Percentiles rank a stretch among this genome's conserved stretches.
These are phyloP conservation scores for Ophiostoma sp. DNA, from an alignment of 2,329 filamentous ascomycete species.

Conservation along the genomic window DNA sequence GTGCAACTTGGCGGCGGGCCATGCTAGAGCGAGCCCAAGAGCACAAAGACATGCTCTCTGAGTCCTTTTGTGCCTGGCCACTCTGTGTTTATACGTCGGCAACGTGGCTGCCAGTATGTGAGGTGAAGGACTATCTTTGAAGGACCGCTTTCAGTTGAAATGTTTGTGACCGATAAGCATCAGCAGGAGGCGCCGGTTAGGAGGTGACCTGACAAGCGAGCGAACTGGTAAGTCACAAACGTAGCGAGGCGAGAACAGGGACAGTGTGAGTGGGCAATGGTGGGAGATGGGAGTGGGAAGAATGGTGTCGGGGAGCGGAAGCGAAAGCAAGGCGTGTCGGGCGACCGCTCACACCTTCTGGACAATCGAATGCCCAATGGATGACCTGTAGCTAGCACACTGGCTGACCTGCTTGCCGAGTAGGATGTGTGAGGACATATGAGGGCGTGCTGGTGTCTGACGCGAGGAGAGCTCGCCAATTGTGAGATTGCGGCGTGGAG, in stretches of 20 bases:
- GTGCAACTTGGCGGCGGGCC: no score
- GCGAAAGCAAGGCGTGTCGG: neutral
- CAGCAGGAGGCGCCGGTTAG: neutral
- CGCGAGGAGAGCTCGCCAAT: slow-evolving; percentile 13
- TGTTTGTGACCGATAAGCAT: neutral
- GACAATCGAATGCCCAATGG: neutral
- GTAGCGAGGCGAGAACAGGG: neutral
- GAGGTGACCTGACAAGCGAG: slow-evolving; percentile 9
- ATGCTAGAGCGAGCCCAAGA: neutral
- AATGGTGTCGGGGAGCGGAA: neutral
- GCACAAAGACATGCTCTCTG: no score
- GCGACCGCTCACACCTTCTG: neutral
- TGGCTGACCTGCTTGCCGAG: neutral
- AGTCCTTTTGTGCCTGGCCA: neutral
- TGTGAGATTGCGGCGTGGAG: slow-evolving; percentile 21
- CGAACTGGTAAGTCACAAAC: neutral
- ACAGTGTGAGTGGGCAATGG: neutral
- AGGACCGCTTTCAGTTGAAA: neutral
- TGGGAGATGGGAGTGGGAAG: neutral
- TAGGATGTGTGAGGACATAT: neutral
- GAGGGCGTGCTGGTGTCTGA: slow-evolving; percentile 2
- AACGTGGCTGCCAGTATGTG: neutral
- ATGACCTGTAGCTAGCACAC: neutral
- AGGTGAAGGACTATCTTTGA: neutral
- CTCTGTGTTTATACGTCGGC: neutral